These are phyloP conservation scores for Fallopia convolvulus DNA, from an alignment of 148 eudicot species.

Conservation along the genomic window DNA sequence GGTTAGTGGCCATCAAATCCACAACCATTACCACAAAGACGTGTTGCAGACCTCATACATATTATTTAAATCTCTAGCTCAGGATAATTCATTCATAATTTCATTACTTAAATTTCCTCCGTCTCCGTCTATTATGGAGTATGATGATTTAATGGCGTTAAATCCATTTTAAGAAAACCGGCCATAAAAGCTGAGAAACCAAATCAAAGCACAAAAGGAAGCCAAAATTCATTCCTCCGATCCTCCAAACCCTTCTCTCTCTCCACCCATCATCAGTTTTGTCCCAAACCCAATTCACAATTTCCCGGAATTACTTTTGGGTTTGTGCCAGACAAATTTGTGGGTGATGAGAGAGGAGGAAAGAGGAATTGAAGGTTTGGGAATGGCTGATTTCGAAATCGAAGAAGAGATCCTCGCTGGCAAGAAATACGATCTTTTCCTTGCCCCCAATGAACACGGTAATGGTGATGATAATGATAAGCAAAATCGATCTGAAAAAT, in stretches of 20 bases:
- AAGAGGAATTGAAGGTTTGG: not conserved
- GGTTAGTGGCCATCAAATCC: conserved; percentile 7
- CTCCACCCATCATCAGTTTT: not conserved
- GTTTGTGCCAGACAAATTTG: not conserved
- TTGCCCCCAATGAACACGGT: not conserved
- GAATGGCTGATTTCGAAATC: not conserved
- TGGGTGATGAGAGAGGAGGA: conserved; percentile 4
- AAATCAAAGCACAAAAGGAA: not conserved
- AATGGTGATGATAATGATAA: not conserved
- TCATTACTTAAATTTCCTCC: not conserved
- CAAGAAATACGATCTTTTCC: not conserved
- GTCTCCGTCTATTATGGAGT: not conserved
- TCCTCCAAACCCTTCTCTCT: not conserved
- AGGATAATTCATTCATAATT: not conserved
- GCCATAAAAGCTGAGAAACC: not conserved
- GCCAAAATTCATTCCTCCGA: not conserved
- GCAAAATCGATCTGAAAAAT: not conserved
- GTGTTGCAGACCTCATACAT: not conserved
- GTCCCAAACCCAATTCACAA: not conserved
- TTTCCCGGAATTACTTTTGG: not conserved
- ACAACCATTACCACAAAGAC: conserved; percentile 4
- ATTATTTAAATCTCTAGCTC: not conserved
- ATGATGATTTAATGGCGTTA: not conserved
- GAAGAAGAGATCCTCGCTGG: not conserved
- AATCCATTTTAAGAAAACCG: not conserved